Evolutionary conservation across 257 asterid species (phyloP).

Genomic region (Cinchona pubescens): DNA sequence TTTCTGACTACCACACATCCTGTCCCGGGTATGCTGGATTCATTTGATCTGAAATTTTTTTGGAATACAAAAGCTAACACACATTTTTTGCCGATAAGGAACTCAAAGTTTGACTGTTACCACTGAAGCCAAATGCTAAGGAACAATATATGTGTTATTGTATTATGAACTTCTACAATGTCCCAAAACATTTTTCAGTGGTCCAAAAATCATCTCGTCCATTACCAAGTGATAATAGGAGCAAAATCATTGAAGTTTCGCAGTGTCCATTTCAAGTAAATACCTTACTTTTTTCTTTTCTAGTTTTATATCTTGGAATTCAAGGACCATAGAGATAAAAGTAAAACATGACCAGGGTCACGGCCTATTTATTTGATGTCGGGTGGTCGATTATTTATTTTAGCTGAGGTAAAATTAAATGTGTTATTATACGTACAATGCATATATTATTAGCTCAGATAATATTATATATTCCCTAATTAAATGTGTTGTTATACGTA

Average conservation of each 20-base stretch:
- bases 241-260: slow-evolving; percentile 8
- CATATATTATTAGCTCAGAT: too few relatives aligned
- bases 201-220: slow-evolving; percentile 28
- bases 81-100: slow-evolving; percentile 17
- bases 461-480: background rate
- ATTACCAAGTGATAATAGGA: background rate
- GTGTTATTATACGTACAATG: too few relatives aligned
- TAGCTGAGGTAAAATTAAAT: too few relatives aligned
- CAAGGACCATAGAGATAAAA: background rate
- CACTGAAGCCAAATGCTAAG: slow-evolving; percentile 30
- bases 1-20: background rate
- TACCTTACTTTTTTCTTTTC: slow-evolving; percentile 19
- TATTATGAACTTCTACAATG: slow-evolving; percentile 19
- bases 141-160: slow-evolving; percentile 15
- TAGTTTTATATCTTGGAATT: too few relatives aligned
- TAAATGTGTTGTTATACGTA: background rate
- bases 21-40: background rate
- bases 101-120: slow-evolving; percentile 22
- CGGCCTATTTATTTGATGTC: background rate
- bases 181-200: slow-evolving; percentile 35
- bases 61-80: background rate
- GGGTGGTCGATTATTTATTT: too few relatives aligned
- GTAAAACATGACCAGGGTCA: background rate
- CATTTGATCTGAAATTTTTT: background rate
- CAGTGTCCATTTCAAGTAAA: background rate